These are phyloP conservation scores for Fusarium lateritium DNA, from an alignment of 2,329 filamentous ascomycete species.

Conservation along the genomic window DNA sequence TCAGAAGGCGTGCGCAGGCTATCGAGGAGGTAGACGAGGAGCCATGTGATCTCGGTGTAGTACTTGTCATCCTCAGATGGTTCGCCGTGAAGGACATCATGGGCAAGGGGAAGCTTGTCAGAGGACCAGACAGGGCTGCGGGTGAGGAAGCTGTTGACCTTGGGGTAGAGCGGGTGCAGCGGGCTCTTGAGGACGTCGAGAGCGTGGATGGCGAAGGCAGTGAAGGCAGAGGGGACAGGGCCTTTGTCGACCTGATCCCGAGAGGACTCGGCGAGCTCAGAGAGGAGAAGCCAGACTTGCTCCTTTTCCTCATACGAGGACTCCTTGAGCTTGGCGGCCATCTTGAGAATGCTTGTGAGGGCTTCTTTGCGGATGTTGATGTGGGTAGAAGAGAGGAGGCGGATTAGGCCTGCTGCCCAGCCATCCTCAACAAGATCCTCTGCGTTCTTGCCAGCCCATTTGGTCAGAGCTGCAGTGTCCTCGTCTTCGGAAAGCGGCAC, in stretches of 20 bases:
- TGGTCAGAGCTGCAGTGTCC: constrained; percentile 68
- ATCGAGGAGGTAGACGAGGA: constrained; percentile 79
- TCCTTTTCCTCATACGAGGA: constrained; percentile 83
- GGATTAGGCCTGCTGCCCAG: constrained; percentile 77
- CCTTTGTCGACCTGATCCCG: constrained; percentile 66
- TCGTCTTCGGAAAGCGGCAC: constrained; percentile 62
- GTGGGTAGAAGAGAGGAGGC: constrained; percentile 82
- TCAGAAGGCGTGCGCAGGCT: constrained; percentile 73
- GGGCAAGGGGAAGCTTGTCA: constrained; percentile 79
- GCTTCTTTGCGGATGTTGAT: constrained; percentile 85
- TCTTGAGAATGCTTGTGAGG: constrained; percentile 76
- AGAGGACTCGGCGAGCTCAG: constrained; percentile 84
- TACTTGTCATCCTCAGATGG: constrained; percentile 81
- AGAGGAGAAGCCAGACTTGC: constrained; percentile 83
- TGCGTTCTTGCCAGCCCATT: constrained; percentile 82
- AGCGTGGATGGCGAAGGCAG: constrained; percentile 81
- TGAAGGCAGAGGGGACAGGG: constrained; percentile 79
- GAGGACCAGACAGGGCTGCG: constrained; percentile 82
- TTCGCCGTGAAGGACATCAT: constrained; percentile 72
- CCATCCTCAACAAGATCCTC: constrained; percentile 86
- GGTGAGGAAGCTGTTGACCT: constrained; percentile 88
- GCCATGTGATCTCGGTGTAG: constrained; percentile 81
- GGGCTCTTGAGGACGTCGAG: constrained; percentile 81
- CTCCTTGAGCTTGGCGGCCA: constrained; percentile 73
- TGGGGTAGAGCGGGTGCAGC: constrained; percentile 85